phyloP scores from a whole-genome alignment of 768 basidiomycete genomes.

The Xerocomellus chrysenteron region DNA sequence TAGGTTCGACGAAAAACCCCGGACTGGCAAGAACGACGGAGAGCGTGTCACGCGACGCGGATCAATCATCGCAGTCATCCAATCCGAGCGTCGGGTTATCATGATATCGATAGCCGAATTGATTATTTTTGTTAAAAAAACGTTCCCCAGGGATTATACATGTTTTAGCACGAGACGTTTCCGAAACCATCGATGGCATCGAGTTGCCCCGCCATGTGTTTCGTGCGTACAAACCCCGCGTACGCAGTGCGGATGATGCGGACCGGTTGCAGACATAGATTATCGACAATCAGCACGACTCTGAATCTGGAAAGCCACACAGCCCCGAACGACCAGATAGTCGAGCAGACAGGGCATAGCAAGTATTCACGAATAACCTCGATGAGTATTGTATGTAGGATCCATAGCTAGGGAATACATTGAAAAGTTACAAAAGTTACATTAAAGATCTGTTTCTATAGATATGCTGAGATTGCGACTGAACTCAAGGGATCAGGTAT shows the following conservation, averaged over 20 bases:
- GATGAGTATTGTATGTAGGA: constrained; percentile 22
- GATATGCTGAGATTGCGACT: constrained; percentile 24
- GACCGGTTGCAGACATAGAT: not conserved
- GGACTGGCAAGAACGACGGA: not conserved
- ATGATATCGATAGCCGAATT: not conserved
- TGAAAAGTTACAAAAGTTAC: constrained; percentile 23
- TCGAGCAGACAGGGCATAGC: not conserved
- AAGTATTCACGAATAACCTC: constrained; percentile 14
- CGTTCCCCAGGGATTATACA: not conserved
- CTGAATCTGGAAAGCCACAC: not conserved
- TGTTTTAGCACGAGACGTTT: constrained; percentile 2
- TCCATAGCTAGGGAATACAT: constrained; percentile 25
- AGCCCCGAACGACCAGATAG: not conserved
- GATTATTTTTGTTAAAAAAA: not conserved
- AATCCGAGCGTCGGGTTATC: not conserved
- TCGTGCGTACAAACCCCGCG: not conserved
- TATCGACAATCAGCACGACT: not conserved
- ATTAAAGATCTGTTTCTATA: constrained; percentile 29
- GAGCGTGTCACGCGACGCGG: not conserved
- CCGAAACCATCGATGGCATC: constrained; percentile 4
- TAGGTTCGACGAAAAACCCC: not conserved
- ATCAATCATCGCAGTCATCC: not conserved
- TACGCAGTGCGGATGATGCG: not conserved
- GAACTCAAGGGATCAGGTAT: constrained; percentile 22
- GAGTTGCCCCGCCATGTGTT: not conserved